Conservation (phyloP, 75 land plant genomes). For the Picea glauca region DNA sequence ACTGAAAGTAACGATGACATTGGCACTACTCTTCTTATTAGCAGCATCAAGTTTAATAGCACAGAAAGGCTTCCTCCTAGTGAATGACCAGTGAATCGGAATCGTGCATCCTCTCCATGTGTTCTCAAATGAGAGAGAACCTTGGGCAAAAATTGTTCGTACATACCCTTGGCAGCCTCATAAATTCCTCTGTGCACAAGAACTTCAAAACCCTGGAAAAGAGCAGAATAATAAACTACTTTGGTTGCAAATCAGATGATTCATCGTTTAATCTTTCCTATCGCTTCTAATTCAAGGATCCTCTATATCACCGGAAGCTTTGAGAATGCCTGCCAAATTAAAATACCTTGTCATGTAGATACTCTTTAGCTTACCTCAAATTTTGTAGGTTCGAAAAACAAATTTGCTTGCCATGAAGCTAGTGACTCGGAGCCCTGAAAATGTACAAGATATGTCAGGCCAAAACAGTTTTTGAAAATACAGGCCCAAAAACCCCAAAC, state of each 20-base stretch:
- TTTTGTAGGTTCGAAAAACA: conserved; percentile 81
- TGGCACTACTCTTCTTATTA: conserved; percentile 31
- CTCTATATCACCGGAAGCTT: background rate
- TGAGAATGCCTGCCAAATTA: too few species aligned
- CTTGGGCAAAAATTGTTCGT: conserved; percentile 70
- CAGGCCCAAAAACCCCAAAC: background rate
- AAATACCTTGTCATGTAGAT: background rate
- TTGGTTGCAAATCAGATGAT: background rate
- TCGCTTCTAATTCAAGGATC: background rate
- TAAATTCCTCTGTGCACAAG: conserved; percentile 85
- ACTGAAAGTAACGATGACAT: conserved; percentile 40
- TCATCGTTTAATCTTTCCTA: background rate
- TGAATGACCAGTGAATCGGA: conserved; percentile 86
- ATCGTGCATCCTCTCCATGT: conserved; percentile 53
- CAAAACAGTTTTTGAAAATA: background rate
- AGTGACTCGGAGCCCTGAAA: conserved; percentile 86
- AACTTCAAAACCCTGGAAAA: conserved; percentile 40
- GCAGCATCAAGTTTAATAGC: conserved; percentile 66
- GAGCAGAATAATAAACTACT: background rate
- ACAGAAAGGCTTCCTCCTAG: conserved; percentile 84
- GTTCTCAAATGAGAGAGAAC: conserved; percentile 37
- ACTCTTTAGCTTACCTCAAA: conserved; percentile 61
- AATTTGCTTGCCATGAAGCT: conserved; percentile 95
- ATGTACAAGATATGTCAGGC: background rate
- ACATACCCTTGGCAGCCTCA: conserved; percentile 87